Percentiles rank a stretch among this genome's conserved stretches.
phyloP scores from a whole-genome alignment of 2,329 filamentous ascomycete species.

The Phialocephala sp. region DNA sequence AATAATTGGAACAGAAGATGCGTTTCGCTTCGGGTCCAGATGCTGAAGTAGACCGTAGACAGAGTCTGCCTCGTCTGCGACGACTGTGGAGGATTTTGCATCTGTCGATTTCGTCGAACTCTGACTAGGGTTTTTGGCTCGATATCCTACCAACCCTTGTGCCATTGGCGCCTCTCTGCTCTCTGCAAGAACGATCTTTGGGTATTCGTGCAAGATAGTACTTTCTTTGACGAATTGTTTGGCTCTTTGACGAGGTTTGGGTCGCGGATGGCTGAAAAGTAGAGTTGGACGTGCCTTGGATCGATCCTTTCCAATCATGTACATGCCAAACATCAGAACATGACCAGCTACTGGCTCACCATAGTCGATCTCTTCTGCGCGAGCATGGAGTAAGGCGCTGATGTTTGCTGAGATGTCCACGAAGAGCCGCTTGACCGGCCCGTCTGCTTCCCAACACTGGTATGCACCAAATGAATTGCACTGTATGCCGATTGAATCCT shows the following conservation, averaged over 20 bases:
- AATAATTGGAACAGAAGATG: no score
- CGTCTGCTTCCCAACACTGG: not conserved
- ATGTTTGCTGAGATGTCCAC: not conserved
- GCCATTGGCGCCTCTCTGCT: not conserved
- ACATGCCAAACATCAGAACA: not conserved
- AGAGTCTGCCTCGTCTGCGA: no score
- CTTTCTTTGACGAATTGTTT: not conserved
- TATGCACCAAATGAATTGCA: not conserved
- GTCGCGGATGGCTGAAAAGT: not conserved
- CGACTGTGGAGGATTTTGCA: no score
- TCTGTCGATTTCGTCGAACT: no score
- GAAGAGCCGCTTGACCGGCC: not conserved
- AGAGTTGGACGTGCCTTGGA: not conserved
- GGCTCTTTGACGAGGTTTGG: not conserved
- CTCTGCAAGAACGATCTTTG: not conserved
- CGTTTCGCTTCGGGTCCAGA: no score
- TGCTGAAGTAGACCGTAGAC: no score
- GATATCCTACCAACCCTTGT: not conserved
- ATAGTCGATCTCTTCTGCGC: not conserved
- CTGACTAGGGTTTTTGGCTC: not conserved
- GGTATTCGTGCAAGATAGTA: not conserved
- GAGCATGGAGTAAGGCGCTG: not conserved
- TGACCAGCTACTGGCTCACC: not conserved
- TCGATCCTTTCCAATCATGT: not conserved
- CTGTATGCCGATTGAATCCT: not conserved